Base-by-base conservation (phyloP, 495 filamentous ascomycete species). In the Haplographium delicatum region DNA sequence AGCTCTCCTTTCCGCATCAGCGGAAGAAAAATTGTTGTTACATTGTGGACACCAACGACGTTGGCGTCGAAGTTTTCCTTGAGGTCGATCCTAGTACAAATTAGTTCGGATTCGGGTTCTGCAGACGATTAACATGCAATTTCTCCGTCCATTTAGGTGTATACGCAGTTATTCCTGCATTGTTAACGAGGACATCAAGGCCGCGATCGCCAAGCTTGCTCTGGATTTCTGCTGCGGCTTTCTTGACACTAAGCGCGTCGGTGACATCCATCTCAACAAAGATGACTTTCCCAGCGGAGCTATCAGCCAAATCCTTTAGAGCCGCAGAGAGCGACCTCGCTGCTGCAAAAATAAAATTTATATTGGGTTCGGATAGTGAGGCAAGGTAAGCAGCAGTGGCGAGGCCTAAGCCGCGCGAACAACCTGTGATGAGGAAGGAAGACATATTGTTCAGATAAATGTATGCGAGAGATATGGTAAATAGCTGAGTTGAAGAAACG, bases 1-100 rank as follows among this genome's bases (percentile, higher is more conserved):
- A 64, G 57, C 7, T 47, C 54, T 1, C 72, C 69, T 43, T 65
- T 70, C n/a, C 68, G 48, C 22, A 78, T 46, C 5, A 79, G 65
- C 6, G 72, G 74, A 2, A 78, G 46, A 44, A 77, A 75, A 5
- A 61, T 62, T 9, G 50, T 57, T 40, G 68, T 75, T 10, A 72
- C 68, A 19, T 56, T 27, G 53, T 79, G 74, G 5, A 65, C 61
- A 6, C 65, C 61, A 9, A 63, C 62, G 15, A 77, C 71, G 37
- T 79, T 79, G 35, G 64, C 61, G 16, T 62, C 53, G 60, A 79
- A 71, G 13, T 56, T 57, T 3, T 67, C 53, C 5, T 62, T 56
- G 7, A 77, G 63, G 44, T 70, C 64, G 18, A 68, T 58, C n/a
- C n/a, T n/a, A n/a, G n/a, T n/a, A n/a, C n/a, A n/a, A n/a, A n/a